Evolutionary conservation across 2,329 filamentous ascomycete species (phyloP).

Genomic region (Neonectria faginata): DNA sequence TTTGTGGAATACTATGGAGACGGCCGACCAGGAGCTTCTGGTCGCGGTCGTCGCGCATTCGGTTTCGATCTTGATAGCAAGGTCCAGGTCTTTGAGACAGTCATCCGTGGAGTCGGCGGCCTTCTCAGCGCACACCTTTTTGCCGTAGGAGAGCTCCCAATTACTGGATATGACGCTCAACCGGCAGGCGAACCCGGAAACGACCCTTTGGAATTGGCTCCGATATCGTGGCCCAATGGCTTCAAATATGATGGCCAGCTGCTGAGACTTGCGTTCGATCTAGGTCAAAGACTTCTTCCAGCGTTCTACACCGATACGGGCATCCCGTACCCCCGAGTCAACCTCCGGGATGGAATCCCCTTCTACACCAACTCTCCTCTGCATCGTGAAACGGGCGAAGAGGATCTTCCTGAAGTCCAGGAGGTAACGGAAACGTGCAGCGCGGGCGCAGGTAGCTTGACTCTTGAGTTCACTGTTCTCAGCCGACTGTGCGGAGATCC

Average conservation of each 20-base stretch:
- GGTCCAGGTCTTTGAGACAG: conserved; percentile 98
- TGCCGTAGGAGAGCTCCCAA: conserved; percentile 89
- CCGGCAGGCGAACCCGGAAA: conserved; percentile 44
- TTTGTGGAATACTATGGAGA: conserved; percentile 90
- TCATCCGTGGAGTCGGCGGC: conserved; percentile 92
- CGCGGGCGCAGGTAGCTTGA: conserved; percentile 93
- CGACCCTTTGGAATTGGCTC: conserved; percentile 60
- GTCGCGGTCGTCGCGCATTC: conserved; percentile 76
- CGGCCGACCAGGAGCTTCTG: conserved; percentile 75
- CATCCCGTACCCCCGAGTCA: conserved; percentile 94
- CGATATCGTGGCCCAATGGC: conserved; percentile 79
- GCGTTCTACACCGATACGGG: conserved; percentile 93
- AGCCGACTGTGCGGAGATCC: conserved; percentile 88
- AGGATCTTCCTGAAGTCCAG: conserved; percentile 52
- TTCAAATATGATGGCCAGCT: conserved; percentile 91
- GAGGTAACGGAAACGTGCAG: conserved; percentile 98
- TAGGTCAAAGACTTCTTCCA: conserved; percentile 85
- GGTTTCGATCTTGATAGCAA: conserved; percentile 98
- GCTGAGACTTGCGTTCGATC: conserved; percentile 86
- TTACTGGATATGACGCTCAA: conserved; percentile 77
- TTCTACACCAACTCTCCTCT: conserved; percentile 91
- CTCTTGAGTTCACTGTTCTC: conserved; percentile 91
- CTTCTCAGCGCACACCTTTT: conserved; percentile 94
- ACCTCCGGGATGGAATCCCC: conserved; percentile 88
- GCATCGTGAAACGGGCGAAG: conserved; percentile 63